Evolutionary conservation across 208 protist species (phyloP).

Genomic region (Vickermania ingenoplastis): DNA sequence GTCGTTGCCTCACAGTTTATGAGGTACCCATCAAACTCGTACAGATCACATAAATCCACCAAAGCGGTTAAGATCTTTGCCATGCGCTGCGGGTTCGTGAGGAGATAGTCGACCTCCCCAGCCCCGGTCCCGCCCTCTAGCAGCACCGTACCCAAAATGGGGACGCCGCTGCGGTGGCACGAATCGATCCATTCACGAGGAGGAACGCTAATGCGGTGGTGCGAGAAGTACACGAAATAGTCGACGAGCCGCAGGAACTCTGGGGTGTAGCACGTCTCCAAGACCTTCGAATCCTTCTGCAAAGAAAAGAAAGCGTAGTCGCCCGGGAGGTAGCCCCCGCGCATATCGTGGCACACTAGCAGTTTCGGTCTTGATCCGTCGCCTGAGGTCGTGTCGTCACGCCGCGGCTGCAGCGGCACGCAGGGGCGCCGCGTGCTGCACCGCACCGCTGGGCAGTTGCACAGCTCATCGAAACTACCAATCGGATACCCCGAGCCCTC

Average conservation of each 20-base stretch:
- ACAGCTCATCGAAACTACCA: constrained; percentile 20
- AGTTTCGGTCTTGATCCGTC: constrained; percentile 8
- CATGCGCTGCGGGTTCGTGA: constrained; percentile 33
- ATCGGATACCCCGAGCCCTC: constrained; percentile 19
- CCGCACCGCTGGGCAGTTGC: neutral
- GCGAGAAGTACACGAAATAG: constrained; percentile 86
- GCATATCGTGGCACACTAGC: constrained; percentile 80
- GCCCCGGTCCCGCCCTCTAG: constrained; percentile 45
- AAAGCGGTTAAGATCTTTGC: constrained; percentile 35
- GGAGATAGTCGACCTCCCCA: constrained; percentile 19
- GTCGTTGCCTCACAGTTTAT: constrained; percentile 81
- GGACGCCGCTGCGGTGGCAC: constrained; percentile 72
- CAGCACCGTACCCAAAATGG: constrained; percentile 79
- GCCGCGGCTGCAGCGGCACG: constrained; percentile 2
- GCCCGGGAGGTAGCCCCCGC: constrained; percentile 41
- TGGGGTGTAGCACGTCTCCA: constrained; percentile 31
- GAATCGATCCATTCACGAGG: constrained; percentile 70
- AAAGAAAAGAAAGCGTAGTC: constrained; percentile 32
- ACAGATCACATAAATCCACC: constrained; percentile 39
- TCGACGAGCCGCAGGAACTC: constrained; percentile 67
- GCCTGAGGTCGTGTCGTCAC: neutral
- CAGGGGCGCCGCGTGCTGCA: neutral
- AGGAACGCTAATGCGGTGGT: constrained; percentile 72
- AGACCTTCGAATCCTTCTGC: neutral
- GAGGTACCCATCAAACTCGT: constrained; percentile 89